Evolutionary conservation across 495 filamentous ascomycete genomes (phyloP).

Genomic region (Neurospora tetrasperma): DNA sequence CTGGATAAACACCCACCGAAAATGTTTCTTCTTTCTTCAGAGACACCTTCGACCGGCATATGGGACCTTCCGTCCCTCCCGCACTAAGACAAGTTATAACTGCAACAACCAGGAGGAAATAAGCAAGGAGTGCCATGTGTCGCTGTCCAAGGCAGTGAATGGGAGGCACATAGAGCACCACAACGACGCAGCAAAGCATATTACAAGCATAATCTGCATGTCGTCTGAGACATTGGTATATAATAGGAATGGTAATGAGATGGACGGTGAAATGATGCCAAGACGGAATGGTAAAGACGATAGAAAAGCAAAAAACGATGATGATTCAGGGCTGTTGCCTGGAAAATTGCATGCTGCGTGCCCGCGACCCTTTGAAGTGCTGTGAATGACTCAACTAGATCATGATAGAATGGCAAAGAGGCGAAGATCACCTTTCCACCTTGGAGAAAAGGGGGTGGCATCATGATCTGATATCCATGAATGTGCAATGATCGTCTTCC

Average conservation of each 20-base stretch:
- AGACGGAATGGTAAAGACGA: neutral
- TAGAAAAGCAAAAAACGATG: neutral
- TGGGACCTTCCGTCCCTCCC: neutral
- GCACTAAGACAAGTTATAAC: neutral
- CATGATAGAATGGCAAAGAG: neutral
- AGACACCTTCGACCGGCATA: neutral
- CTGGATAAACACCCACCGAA: neutral
- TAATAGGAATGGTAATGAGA: neutral
- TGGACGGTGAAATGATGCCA: neutral
- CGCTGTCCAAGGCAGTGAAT: neutral
- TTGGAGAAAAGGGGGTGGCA: neutral
- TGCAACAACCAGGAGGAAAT: neutral
- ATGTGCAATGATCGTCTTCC: neutral
- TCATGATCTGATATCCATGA: neutral
- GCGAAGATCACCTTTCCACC: neutral
- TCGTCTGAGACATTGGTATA: neutral
- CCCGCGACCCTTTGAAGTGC: neutral
- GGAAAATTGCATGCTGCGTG: neutral
- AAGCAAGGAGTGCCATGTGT: neutral
- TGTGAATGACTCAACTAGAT: neutral
- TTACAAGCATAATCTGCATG: neutral
- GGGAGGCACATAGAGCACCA: neutral
- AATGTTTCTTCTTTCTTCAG: neutral
- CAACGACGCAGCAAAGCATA: neutral
- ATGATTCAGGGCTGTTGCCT: neutral